These are phyloP conservation scores for Amanita thiersii DNA, from an alignment of 768 basidiomycete species.

Conservation along the genomic window DNA sequence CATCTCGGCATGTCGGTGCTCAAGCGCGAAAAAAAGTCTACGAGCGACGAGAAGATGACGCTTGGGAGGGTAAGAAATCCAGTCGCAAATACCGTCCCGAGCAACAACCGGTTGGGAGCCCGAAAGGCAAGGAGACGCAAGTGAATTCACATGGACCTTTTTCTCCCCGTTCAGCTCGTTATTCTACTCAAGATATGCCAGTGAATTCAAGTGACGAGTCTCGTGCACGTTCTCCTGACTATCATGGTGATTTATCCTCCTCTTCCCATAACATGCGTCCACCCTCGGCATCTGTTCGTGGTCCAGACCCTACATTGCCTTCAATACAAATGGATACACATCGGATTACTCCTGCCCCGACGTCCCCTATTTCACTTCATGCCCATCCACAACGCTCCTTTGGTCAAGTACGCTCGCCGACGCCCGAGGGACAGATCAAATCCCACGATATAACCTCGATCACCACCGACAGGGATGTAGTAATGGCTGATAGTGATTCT, in stretches of 20 bases:
- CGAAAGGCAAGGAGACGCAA: constrained; percentile 30
- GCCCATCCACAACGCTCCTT: background rate
- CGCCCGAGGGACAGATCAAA: no score
- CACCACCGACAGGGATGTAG: constrained; percentile 1
- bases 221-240: background rate
- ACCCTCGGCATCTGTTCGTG: background rate
- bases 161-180: constrained; percentile 5
- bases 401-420: background rate
- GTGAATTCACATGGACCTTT: constrained; percentile 1
- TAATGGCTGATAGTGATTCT: constrained; percentile 4
- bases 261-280: background rate
- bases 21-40: constrained; percentile 34
- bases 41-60: constrained; percentile 35
- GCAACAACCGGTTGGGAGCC: constrained; percentile 13
- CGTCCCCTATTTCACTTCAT: background rate
- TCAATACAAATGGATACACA: background rate
- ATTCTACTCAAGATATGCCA: constrained; percentile 11
- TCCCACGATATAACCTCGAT: background rate
- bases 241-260: background rate
- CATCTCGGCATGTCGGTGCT: constrained; percentile 38
- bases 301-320: background rate
- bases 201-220: background rate
- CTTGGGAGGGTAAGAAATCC: constrained; percentile 27
- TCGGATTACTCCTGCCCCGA: background rate
- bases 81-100: constrained; percentile 12